These are phyloP conservation scores for Termitomyces sp. DNA, from an alignment of 768 basidiomycete genomes.

Conservation along the genomic window DNA sequence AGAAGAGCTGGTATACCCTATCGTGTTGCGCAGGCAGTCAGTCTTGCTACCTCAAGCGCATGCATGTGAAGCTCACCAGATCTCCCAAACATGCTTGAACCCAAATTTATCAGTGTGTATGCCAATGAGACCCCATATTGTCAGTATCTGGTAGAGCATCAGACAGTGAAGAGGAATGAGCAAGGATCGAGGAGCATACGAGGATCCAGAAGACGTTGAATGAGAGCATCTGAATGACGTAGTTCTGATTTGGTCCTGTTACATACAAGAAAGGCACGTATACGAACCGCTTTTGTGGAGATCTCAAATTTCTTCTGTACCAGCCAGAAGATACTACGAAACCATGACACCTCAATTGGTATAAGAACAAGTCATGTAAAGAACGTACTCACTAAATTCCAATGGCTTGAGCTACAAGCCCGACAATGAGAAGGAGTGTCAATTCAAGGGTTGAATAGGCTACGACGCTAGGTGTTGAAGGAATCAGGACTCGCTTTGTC, in stretches of 20 bases:
- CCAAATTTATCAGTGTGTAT: conserved; percentile 71
- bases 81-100: conserved; percentile 82
- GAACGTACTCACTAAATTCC: conserved; percentile 57
- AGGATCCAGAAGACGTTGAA: conserved; percentile 75
- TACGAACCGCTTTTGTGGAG: conserved; percentile 57
- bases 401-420: conserved; percentile 58
- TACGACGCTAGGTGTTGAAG: conserved; percentile 44
- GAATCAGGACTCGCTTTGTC: neutral
- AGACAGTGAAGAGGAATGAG: neutral
- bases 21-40: no score
- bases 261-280: neutral
- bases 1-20: no score
- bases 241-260: neutral
- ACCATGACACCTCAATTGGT: neutral
- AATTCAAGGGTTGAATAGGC: conserved; percentile 71
- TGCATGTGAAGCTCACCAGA: no score
- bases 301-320: conserved; percentile 64
- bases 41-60: no score
- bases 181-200: conserved; percentile 27
- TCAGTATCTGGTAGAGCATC: conserved; percentile 42
- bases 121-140: conserved; percentile 73
- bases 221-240: conserved; percentile 51
- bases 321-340: conserved; percentile 56
- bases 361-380: neutral
- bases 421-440: conserved; percentile 64